Conservation (phyloP, 2,329 filamentous ascomycete genomes). For the Colletotrichum sp. region DNA sequence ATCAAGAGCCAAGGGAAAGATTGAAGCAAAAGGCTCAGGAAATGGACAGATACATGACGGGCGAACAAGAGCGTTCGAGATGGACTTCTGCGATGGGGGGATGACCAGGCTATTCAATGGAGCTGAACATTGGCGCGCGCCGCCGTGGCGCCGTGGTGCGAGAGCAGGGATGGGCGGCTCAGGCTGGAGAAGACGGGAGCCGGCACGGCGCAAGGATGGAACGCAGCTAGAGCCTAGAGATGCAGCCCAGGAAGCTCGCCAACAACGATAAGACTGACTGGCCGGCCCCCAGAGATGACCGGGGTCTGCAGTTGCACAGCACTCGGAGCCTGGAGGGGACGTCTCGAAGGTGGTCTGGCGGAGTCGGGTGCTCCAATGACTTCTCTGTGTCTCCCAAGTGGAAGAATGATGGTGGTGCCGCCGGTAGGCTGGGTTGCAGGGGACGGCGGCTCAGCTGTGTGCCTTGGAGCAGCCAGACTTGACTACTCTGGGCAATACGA, state of each 20-base stretch:
- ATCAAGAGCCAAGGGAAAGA: neutral
- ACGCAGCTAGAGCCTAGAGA: neutral
- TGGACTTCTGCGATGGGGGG: neutral
- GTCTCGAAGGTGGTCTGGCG: slow-evolving; percentile 14
- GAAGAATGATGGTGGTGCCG: slow-evolving; percentile 1
- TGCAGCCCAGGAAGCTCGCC: neutral
- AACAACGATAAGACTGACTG: neutral
- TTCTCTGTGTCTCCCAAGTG: neutral
- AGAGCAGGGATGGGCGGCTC: neutral
- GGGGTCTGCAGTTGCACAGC: neutral
- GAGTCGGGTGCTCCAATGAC: neutral
- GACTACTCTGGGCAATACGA: neutral
- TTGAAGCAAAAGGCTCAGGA: neutral
- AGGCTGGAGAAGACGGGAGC: neutral
- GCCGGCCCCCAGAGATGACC: neutral
- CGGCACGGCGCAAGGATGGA: slow-evolving; percentile 13
- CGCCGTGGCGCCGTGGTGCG: neutral
- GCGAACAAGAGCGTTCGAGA: neutral
- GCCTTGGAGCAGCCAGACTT: neutral
- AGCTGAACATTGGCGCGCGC: slow-evolving; percentile 1
- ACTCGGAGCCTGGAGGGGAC: slow-evolving; percentile 5
- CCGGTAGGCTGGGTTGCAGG: slow-evolving; percentile 2
- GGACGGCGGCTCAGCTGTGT: slow-evolving; percentile 11
- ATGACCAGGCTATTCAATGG: slow-evolving; percentile 17
- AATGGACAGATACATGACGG: neutral